These are phyloP conservation scores for Camellia lanceoleosa DNA, from an alignment of 148 eudicot species.

Conservation along the genomic window DNA sequence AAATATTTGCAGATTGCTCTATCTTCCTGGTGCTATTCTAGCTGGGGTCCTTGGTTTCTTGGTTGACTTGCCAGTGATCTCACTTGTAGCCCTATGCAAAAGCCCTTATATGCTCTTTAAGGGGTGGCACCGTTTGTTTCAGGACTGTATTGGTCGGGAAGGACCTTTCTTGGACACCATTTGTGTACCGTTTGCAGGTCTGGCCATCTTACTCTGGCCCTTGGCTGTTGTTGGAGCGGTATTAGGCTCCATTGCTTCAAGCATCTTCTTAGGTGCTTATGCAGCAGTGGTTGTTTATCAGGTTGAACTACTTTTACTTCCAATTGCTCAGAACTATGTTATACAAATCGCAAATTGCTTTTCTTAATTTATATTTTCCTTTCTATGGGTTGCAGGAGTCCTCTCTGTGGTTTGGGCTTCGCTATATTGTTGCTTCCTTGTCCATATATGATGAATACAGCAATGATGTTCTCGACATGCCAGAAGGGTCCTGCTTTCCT, in stretches of 20 bases:
- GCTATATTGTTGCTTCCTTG: conserved; percentile 65
- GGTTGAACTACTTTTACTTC: conserved; percentile 36
- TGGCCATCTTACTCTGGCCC: conserved; percentile 93
- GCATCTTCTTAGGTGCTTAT: conserved; percentile 72
- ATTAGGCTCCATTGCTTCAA: conserved; percentile 64
- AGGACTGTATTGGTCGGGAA: conserved; percentile 88
- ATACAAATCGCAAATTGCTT: not conserved
- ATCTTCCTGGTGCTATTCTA: conserved; percentile 60
- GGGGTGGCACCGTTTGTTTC: conserved; percentile 85
- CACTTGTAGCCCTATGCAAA: conserved; percentile 66
- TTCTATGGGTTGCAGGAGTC: conserved; percentile 60
- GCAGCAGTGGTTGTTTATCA: conserved; percentile 79
- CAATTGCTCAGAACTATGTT: not conserved
- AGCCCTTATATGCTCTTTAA: conserved; percentile 89
- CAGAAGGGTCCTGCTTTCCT: conserved; percentile 92
- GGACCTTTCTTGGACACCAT: conserved; percentile 96
- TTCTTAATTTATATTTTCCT: not conserved
- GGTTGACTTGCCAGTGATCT: conserved; percentile 65
- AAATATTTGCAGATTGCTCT: conserved; percentile 50
- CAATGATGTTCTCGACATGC: conserved; percentile 87
- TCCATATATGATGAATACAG: conserved; percentile 92
- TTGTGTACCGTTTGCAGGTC: conserved; percentile 95
- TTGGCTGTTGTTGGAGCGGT: conserved; percentile 88
- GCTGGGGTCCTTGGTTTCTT: conserved; percentile 62
- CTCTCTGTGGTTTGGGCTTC: conserved; percentile 71